phyloP scores from a whole-genome alignment of 139 green algal genomes.

The Asterochloris sp. region DNA sequence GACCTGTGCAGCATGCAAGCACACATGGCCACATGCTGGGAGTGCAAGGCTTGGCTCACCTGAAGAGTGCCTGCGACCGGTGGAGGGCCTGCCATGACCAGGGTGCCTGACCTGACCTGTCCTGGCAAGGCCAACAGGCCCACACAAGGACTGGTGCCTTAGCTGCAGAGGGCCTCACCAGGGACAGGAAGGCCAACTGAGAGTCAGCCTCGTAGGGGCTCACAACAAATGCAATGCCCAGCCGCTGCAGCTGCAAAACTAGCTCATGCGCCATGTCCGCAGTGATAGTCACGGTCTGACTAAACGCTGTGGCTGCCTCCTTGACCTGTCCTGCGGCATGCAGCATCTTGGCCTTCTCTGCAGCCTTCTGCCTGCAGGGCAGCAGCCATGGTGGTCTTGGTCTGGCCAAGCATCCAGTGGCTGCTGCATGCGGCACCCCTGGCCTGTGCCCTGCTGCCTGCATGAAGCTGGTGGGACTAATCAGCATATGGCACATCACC shows the following conservation, averaged over 20 bases:
- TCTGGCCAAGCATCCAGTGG: no score
- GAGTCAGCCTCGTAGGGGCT: slow-evolving; percentile 25
- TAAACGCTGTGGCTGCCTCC: slow-evolving; percentile 23
- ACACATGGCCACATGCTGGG: no score
- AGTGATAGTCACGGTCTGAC: slow-evolving; percentile 34
- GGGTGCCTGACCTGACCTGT: background rate
- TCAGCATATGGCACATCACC: no score
- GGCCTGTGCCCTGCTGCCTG: no score
- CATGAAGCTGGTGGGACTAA: no score
- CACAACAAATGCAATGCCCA: slow-evolving; percentile 11
- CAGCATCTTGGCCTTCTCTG: background rate
- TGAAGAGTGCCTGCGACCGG: no score
- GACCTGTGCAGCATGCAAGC: no score
- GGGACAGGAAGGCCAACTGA: slow-evolving; percentile 26
- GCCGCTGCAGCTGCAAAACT: slow-evolving; percentile 10
- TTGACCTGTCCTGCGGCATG: background rate
- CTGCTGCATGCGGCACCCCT: no score
- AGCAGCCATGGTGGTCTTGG: background rate
- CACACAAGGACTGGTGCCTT: background rate
- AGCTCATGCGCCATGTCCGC: slow-evolving; percentile 37
- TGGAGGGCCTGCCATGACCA: background rate
- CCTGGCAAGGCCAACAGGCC: no score
- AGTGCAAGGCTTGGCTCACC: no score
- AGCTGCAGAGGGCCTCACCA: background rate
- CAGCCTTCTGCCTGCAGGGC: background rate